Evolutionary conservation across 352 stramenopile genomes (phyloP).

Genomic region (Globisporangium nunn): DNA sequence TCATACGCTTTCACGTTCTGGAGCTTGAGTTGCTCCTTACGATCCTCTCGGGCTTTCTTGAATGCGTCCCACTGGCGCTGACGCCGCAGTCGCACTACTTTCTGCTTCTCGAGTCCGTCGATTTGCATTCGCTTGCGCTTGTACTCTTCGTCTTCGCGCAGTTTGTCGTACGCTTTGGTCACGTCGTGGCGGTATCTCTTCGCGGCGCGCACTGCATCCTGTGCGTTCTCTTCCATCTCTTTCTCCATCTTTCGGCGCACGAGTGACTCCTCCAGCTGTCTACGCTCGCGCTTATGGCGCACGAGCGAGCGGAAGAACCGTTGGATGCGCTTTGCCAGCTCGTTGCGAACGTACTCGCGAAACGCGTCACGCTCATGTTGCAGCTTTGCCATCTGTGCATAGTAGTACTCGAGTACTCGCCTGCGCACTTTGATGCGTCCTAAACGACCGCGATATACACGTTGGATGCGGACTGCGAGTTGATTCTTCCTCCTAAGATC

Average conservation of each 20-base stretch:
- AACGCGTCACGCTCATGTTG: constrained; percentile 49
- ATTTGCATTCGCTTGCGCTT: constrained; percentile 37
- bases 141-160: constrained; percentile 39
- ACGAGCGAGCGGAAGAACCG: constrained; percentile 30
- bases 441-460: constrained; percentile 50
- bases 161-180: constrained; percentile 40
- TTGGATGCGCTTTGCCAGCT: constrained; percentile 43
- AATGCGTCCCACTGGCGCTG: constrained; percentile 60
- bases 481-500: constrained; percentile 31
- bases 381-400: constrained; percentile 45
- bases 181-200: constrained; percentile 35
- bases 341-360: constrained; percentile 20
- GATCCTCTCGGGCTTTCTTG: constrained; percentile 25
- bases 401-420: constrained; percentile 38
- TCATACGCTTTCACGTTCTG: constrained; percentile 30
- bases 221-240: constrained; percentile 34
- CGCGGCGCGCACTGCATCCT: constrained; percentile 22
- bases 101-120: constrained; percentile 52
- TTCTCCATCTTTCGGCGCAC: constrained; percentile 22
- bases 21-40: constrained; percentile 33
- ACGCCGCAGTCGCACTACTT: constrained; percentile 40
- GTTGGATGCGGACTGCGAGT: constrained; percentile 48
- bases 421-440: constrained; percentile 33
- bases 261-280: constrained; percentile 20
- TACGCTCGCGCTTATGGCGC: constrained; percentile 13